Evolutionary conservation across 164 flowering plant species (phyloP).

Genomic region (Magnolia officinalis): DNA sequence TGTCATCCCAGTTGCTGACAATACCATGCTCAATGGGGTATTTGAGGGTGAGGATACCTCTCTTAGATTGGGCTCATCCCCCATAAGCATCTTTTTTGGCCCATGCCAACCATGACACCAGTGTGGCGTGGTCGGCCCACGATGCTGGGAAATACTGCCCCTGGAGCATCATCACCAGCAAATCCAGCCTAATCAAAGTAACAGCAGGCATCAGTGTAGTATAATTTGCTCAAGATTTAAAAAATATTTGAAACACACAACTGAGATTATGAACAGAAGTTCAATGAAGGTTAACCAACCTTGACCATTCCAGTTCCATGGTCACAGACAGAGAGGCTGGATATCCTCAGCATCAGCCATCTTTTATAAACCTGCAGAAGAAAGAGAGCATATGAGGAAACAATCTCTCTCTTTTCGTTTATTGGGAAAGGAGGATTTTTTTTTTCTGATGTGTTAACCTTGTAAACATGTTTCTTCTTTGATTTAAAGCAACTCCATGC

Average conservation of each 20-base stretch:
- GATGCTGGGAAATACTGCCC: constrained; percentile 74
- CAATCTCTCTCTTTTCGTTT: too few species aligned
- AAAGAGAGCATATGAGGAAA: background rate
- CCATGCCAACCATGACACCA: constrained; percentile 75
- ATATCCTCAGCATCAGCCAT: constrained; percentile 25
- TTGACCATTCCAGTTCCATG: constrained; percentile 25
- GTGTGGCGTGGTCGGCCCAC: constrained; percentile 69
- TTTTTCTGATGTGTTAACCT: too few species aligned
- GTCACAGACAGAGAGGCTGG: constrained; percentile 22
- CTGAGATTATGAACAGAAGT: background rate
- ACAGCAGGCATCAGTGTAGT: background rate
- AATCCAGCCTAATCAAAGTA: constrained; percentile 50
- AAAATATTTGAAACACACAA: background rate
- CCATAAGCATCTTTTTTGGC: constrained; percentile 67
- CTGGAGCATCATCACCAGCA: constrained; percentile 83
- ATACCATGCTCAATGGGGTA: constrained; percentile 86
- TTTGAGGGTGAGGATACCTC: constrained; percentile 64
- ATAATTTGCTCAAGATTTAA: background rate
- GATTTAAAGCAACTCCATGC: too few species aligned
- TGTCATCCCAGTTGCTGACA: constrained; percentile 84
- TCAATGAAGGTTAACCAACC: constrained; percentile 4
- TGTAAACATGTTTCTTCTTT: too few species aligned
- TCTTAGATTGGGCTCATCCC: constrained; percentile 71
- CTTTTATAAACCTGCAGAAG: constrained; percentile 1
- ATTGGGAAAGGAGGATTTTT: too few species aligned